These are phyloP conservation scores for Oryza rufipogon DNA, from an alignment of 176 grass and related monocot genomes.

Conservation along the genomic window DNA sequence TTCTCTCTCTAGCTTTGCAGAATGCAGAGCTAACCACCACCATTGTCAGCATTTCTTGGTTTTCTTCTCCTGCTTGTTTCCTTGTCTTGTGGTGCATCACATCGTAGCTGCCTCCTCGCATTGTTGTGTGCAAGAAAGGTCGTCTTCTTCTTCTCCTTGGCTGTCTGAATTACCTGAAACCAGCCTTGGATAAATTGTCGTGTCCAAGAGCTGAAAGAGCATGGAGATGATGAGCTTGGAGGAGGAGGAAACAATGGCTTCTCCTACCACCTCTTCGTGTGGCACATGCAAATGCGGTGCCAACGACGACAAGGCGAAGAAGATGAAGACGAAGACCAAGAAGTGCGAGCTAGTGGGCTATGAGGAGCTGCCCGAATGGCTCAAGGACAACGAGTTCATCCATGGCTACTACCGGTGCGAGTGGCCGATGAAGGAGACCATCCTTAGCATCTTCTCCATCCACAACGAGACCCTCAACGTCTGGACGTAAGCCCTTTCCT, in stretches of 20 bases:
- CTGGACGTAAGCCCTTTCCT: conserved; percentile 63
- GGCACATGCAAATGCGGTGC: conserved; percentile 8
- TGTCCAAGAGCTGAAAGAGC: background rate
- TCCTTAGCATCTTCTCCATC: conserved; percentile 87
- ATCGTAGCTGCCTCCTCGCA: background rate
- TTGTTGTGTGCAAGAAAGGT: conserved; percentile 26
- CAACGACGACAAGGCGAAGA: background rate
- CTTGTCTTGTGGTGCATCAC: conserved; percentile 30
- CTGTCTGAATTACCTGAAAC: too few species aligned
- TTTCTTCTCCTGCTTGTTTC: conserved; percentile 22
- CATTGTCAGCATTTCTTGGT: conserved; percentile 29
- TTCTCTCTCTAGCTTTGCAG: background rate
- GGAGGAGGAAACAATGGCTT: conserved; percentile 47
- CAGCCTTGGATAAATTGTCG: background rate
- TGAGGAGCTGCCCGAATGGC: conserved; percentile 63
- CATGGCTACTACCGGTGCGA: conserved; percentile 68
- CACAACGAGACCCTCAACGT: conserved; percentile 91
- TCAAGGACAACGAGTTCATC: conserved; percentile 93
- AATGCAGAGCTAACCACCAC: conserved; percentile 39
- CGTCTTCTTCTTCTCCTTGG: background rate
- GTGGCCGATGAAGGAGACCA: conserved; percentile 81
- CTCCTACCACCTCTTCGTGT: conserved; percentile 6
- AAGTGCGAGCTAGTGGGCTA: conserved; percentile 61
- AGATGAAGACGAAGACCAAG: background rate
- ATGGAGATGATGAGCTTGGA: conserved; percentile 35